Conservation (phyloP, 2,329 filamentous ascomycete species). For the Neofusicoccum parvum region DNA sequence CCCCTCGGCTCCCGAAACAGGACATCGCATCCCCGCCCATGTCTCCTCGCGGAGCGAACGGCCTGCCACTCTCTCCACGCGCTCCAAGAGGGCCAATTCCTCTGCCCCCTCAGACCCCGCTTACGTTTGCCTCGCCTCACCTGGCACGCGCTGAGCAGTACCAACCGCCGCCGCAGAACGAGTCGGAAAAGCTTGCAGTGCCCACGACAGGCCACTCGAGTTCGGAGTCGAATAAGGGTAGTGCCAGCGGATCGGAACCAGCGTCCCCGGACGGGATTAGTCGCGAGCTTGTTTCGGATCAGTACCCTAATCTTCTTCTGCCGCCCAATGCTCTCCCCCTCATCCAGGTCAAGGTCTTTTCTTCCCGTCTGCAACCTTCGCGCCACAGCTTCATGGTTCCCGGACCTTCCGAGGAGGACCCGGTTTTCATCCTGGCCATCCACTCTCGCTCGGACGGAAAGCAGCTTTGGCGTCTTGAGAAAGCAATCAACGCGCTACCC, state of each 20-base stretch:
- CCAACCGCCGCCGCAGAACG: slow-evolving; percentile 27
- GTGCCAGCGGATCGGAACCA: slow-evolving; percentile 34
- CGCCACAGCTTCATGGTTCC: slow-evolving; percentile 80
- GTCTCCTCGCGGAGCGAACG: slow-evolving; percentile 57
- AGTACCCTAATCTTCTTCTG: slow-evolving; percentile 82
- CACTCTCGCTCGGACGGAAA: slow-evolving; percentile 73
- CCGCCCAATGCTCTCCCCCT: slow-evolving; percentile 86
- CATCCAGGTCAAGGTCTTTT: slow-evolving; percentile 83
- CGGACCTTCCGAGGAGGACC: slow-evolving; percentile 83
- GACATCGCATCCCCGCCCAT: slow-evolving; percentile 66
- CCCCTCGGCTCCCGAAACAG: slow-evolving; percentile 59
- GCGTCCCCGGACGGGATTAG: slow-evolving; percentile 46
- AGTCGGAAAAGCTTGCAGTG: background rate
- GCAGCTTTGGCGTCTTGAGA: slow-evolving; percentile 94
- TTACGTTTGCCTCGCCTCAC: slow-evolving; percentile 60
- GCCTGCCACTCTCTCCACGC: slow-evolving; percentile 68
- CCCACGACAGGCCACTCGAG: slow-evolving; percentile 28
- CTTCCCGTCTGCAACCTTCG: slow-evolving; percentile 92
- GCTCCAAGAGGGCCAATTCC: slow-evolving; percentile 74
- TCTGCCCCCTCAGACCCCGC: slow-evolving; percentile 68
- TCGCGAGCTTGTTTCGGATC: slow-evolving; percentile 77
- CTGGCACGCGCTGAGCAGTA: slow-evolving; percentile 40
- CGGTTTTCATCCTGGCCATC: slow-evolving; percentile 88
- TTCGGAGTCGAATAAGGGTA: slow-evolving; percentile 31
- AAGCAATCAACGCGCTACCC: slow-evolving; percentile 79